Percentiles rank a stretch among this genome's conserved stretches.
phyloP scores from a whole-genome alignment of 495 filamentous ascomycete genomes.

The Neurospora sp. region DNA sequence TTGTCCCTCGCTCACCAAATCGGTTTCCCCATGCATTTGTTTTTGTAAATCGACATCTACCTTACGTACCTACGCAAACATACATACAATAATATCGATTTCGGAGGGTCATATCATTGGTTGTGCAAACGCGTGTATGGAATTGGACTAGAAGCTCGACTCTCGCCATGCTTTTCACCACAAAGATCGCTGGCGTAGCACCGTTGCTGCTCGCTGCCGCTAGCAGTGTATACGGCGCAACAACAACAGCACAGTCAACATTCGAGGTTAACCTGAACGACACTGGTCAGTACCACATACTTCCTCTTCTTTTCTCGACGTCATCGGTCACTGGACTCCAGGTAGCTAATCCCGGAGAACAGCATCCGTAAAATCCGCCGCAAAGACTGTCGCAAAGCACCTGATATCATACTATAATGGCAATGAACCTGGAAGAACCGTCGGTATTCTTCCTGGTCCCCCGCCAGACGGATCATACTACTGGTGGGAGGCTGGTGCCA shows the following conservation, averaged over 20 bases:
- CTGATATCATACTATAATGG: conserved; percentile 58
- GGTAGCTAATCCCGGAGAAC: background rate
- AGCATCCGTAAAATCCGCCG: conserved; percentile 20
- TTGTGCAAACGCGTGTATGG: background rate
- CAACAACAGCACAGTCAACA: background rate
- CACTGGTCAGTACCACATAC: conserved; percentile 3
- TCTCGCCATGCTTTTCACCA: background rate
- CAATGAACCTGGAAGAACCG: conserved; percentile 47
- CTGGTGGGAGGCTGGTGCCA: conserved; percentile 73
- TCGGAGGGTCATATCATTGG: background rate
- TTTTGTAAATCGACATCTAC: background rate
- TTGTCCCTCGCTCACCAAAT: background rate
- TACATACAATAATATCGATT: background rate
- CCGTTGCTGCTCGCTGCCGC: background rate
- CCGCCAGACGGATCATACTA: conserved; percentile 26
- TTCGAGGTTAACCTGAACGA: conserved; percentile 11
- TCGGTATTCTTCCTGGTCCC: conserved; percentile 34
- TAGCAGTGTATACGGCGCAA: background rate
- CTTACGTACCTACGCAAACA: background rate
- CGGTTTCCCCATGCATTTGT: background rate
- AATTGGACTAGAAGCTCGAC: background rate
- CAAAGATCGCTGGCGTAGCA: background rate
- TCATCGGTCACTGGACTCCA: background rate
- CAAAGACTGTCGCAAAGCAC: conserved; percentile 26
- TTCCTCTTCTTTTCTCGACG: background rate